Evolutionary conservation across 2,329 filamentous ascomycete genomes (phyloP).

Genomic region (Fusarium secorum): DNA sequence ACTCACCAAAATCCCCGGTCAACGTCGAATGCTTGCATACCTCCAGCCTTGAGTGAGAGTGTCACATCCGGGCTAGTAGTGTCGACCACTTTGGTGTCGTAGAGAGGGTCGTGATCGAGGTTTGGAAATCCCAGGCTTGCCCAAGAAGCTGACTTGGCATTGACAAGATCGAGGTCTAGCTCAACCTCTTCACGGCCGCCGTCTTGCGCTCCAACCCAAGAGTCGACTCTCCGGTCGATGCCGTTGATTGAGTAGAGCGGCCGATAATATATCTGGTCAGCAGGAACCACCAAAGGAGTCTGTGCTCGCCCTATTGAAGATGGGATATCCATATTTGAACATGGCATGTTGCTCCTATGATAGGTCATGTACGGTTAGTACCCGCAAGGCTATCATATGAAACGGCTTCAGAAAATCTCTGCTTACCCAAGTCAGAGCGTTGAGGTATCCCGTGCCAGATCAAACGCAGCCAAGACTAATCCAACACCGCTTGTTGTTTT

Average conservation of each 20-base stretch:
- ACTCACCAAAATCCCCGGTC: background rate
- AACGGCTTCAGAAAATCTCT: rapidly evolving
- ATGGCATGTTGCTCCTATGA: background rate
- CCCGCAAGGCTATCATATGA: rapidly evolving
- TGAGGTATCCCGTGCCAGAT: background rate
- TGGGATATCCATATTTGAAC: background rate
- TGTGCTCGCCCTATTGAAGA: background rate
- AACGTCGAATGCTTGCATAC: background rate
- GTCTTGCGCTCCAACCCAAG: rapidly evolving
- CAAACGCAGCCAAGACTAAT: background rate
- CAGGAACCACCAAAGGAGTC: background rate
- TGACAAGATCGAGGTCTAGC: background rate
- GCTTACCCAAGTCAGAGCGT: background rate
- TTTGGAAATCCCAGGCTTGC: background rate
- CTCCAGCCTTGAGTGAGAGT: background rate
- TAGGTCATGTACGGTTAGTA: background rate
- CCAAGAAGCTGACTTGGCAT: background rate
- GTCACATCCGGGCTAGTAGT: rapidly evolving
- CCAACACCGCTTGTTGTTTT: background rate
- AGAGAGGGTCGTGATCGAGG: background rate
- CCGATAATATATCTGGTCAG: background rate
- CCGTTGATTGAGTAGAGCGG: background rate
- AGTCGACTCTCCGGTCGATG: background rate
- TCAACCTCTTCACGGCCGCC: background rate
- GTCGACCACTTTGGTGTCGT: background rate